Conservation (phyloP, 2,329 filamentous ascomycete species). For the Didymella exigua region DNA sequence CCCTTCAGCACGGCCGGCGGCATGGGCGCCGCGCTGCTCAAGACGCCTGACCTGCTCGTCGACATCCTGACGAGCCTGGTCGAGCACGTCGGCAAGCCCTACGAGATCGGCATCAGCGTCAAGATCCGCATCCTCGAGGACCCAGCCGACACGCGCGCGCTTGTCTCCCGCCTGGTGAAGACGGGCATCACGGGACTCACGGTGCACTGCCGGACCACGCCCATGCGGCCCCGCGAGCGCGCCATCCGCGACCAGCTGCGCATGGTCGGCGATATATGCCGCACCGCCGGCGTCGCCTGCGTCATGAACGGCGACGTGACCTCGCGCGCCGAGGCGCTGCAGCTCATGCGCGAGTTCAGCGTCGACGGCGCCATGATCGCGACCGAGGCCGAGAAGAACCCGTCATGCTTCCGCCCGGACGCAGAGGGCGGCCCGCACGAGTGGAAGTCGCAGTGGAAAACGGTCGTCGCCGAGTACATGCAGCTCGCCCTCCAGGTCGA, state of each 20-base stretch:
- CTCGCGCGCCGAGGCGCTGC: conserved; percentile 71
- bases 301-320: conserved; percentile 95
- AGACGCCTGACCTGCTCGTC: conserved; percentile 81
- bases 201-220: conserved; percentile 92
- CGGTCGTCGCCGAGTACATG: conserved; percentile 79
- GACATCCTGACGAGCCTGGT: conserved; percentile 85
- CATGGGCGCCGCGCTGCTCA: conserved; percentile 92
- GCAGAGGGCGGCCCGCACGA: conserved; percentile 67
- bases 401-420: conserved; percentile 78
- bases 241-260: conserved; percentile 84
- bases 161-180: conserved; percentile 77
- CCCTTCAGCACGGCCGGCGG: conserved; percentile 91
- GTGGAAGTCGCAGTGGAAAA: conserved; percentile 69
- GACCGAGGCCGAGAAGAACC: conserved; percentile 86
- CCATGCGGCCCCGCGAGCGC: conserved; percentile 88
- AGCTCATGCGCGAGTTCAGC: conserved; percentile 77
- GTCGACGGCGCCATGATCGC: conserved; percentile 98
- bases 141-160: conserved; percentile 72
- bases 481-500: conserved; percentile 74
- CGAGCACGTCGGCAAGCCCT: conserved; percentile 73
- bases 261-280: conserved; percentile 83
- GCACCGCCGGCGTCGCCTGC: conserved; percentile 84
- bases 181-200: conserved; percentile 94
- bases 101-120: conserved; percentile 91
- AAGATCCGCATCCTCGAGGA: conserved; percentile 91